Evolutionary conservation across 2,329 filamentous ascomycete genomes (phyloP).

Genomic region (Endoconidiophora laricicola): DNA sequence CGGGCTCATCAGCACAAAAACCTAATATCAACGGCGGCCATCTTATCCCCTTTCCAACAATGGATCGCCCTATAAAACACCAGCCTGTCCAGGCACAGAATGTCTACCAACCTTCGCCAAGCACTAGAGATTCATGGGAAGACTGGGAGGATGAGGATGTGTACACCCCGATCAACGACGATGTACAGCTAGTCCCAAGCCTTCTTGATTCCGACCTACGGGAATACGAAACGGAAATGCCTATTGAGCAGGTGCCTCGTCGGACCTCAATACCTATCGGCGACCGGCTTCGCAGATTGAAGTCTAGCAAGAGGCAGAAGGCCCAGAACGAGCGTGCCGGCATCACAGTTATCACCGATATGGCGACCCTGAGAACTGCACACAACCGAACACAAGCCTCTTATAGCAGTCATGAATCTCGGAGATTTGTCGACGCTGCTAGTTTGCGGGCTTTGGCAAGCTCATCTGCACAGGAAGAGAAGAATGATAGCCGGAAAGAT

Average conservation of each 20-base stretch:
- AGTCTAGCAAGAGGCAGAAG: conserved; percentile 44
- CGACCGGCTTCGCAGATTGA: conserved; percentile 29
- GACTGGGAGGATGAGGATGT: conserved; percentile 33
- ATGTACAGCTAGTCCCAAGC: conserved; percentile 20
- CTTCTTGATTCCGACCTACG: background rate
- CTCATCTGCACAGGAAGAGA: conserved; percentile 28
- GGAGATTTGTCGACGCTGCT: conserved; percentile 41
- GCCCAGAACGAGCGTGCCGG: conserved; percentile 43
- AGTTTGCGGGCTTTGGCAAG: conserved; percentile 44
- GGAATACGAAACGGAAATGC: background rate
- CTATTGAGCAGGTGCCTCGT: background rate
- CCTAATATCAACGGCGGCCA: too few relatives aligned
- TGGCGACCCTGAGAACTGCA: conserved; percentile 32
- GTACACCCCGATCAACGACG: conserved; percentile 19
- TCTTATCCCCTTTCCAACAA: background rate
- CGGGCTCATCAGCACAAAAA: too few relatives aligned
- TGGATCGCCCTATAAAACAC: background rate
- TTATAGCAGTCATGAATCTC: conserved; percentile 16
- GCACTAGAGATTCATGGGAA: conserved; percentile 27
- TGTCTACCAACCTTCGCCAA: background rate
- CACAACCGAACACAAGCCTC: background rate
- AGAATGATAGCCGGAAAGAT: conserved; percentile 30
- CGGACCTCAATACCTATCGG: conserved; percentile 22
- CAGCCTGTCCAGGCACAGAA: background rate
- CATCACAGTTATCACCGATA: conserved; percentile 54